Conservation (phyloP, 768 basidiomycete species). For the Termitomyces sp. region DNA sequence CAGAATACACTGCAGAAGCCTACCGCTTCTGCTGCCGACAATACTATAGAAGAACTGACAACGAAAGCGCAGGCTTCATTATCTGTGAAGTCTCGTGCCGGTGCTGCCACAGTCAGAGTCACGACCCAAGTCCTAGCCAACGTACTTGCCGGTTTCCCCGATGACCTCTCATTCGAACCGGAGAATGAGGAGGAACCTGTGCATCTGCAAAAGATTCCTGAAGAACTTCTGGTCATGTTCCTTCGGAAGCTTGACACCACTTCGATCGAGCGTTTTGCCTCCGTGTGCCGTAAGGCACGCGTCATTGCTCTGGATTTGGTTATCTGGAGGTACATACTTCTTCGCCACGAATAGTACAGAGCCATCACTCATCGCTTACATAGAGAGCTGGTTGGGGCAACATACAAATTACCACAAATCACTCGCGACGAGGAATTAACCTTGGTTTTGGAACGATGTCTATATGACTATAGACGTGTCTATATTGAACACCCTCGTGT, state of each 20-base stretch:
- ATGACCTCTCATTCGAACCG: slow-evolving; percentile 56
- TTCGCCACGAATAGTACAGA: background rate
- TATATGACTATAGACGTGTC: slow-evolving; percentile 68
- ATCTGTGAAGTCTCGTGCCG: slow-evolving; percentile 23
- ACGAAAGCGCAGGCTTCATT: slow-evolving; percentile 26
- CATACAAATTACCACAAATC: slow-evolving; percentile 79
- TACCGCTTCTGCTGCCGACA: slow-evolving; percentile 4
- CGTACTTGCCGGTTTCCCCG: slow-evolving; percentile 49
- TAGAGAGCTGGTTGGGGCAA: slow-evolving; percentile 61
- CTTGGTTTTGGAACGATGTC: slow-evolving; percentile 49
- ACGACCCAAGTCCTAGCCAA: slow-evolving; percentile 41
- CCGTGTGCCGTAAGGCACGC: slow-evolving; percentile 71
- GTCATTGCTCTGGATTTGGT: slow-evolving; percentile 64
- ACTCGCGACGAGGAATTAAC: slow-evolving; percentile 47
- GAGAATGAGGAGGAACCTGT: slow-evolving; percentile 63
- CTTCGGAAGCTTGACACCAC: slow-evolving; percentile 65
- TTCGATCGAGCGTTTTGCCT: slow-evolving; percentile 75
- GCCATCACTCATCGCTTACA: slow-evolving; percentile 2
- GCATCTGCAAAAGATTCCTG: slow-evolving; percentile 61
- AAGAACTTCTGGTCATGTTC: slow-evolving; percentile 71
- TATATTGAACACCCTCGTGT: slow-evolving; percentile 85
- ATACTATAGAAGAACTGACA: slow-evolving; percentile 26
- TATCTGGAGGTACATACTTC: slow-evolving; percentile 77
- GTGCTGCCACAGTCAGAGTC: slow-evolving; percentile 19
- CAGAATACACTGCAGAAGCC: slow-evolving; percentile 17